Conservation (phyloP, 169 alveolate genomes). For the Eimeria acervulina region DNA sequence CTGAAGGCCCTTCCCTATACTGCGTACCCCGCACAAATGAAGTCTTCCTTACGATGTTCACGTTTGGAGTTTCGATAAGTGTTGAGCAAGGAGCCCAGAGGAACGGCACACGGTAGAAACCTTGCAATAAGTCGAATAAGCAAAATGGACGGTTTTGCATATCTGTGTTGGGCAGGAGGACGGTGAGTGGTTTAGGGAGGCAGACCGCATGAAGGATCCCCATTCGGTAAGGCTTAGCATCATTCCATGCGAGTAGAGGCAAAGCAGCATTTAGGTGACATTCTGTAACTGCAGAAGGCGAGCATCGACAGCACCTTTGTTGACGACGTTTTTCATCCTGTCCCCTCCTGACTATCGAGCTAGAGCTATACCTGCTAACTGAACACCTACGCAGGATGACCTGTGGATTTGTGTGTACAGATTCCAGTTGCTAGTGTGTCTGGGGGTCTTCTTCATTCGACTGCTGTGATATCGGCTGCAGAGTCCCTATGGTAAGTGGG, state of each 20-base stretch:
- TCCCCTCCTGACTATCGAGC: not conserved
- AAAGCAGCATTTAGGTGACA: not conserved
- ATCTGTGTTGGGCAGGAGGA: slow-evolving; percentile 32
- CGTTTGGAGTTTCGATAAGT: not conserved
- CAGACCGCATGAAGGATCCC: slow-evolving; percentile 26
- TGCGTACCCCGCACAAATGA: not conserved
- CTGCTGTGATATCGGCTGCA: slow-evolving; percentile 43
- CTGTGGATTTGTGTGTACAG: not conserved
- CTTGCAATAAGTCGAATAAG: not conserved
- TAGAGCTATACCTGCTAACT: not conserved
- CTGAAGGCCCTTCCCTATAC: not conserved
- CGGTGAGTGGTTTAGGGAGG: slow-evolving; percentile 55
- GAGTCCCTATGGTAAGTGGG: slow-evolving; percentile 50
- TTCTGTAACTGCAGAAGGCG: not conserved
- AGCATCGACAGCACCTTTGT: not conserved
- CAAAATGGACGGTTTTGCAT: not conserved
- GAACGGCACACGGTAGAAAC: not conserved
- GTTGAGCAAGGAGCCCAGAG: not conserved
- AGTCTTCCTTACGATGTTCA: not conserved
- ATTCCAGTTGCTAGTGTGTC: slow-evolving; percentile 62
- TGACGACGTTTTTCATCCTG: not conserved
- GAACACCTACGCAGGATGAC: not conserved
- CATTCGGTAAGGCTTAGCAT: not conserved
- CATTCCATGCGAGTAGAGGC: not conserved
- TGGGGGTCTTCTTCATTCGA: slow-evolving; percentile 68